Evolutionary conservation across 441 rosid genomes (phyloP), one percentile per base, ranked within the genome.

Genomic region (Iberis amara): DNA sequence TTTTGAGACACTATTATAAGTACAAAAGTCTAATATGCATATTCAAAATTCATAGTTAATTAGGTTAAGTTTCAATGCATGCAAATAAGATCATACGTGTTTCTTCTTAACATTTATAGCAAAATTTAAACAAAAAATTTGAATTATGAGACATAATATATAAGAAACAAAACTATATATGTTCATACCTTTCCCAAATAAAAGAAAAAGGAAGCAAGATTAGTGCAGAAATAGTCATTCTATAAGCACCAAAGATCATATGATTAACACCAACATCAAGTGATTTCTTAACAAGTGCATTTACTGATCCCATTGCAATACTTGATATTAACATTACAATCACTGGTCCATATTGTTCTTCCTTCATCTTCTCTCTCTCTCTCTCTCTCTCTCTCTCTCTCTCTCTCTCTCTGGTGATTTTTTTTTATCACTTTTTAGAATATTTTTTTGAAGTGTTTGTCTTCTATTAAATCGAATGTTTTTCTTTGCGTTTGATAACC

Each of bases 191-290:
- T 65, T 82, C 90, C 46, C 57, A 61, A 35, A 78, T 55, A 55
- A 49, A 80, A 35, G 71, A 79, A 55, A 80, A 60, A 0, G 90
- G 86, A 24, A 72, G 64, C 68, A 83, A 62, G 64, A 83, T 76
- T 4, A 73, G 9, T 37, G 76, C 50, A 4, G 86, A 73, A 57
- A 78, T 65, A n/a, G 52, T 32, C 47, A 62, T 76, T 18, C 86
- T 64, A 57, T 83, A 76, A 10, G 80, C 67, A 53, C 72, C 69
- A 47, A 83, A 47, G 41, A 78, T 64, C 70, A 78, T 59, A 66
- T 78, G 79, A 55, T 63, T 71, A 33, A 73, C 66, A 52, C 82
- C 90, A 62, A 59, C 44, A 27, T 78, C 76, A 13, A 80, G 67
- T 14, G 63, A 61, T 66, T 63, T 73, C 77, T 78, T 80, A 46